Conservation (phyloP, 2,329 filamentous ascomycete genomes). For the Ophiostoma quercus region DNA sequence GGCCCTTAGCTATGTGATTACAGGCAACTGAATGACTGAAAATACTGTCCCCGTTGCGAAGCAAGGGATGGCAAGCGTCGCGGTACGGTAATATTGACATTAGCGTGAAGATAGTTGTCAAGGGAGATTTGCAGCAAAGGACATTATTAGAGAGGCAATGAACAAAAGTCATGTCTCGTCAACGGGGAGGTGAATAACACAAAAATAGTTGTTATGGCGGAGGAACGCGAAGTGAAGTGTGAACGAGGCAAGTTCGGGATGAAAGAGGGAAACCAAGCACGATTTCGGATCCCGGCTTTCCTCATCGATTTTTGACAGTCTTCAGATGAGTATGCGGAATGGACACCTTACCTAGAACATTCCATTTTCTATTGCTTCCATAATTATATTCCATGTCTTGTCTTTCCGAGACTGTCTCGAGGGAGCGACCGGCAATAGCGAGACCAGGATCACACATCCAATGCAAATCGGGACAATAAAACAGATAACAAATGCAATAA, state of each 20-base stretch:
- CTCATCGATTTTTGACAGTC: not conserved
- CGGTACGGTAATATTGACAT: not conserved
- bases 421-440: not conserved
- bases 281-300: not conserved
- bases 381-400: not conserved
- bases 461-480: not conserved
- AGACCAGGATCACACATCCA: not conserved
- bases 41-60: not conserved
- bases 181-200: not conserved
- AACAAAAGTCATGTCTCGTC: rapidly evolving
- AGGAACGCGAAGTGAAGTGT: too few relatives aligned
- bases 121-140: not conserved
- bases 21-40: not conserved
- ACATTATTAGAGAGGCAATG: not conserved
- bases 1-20: too few relatives aligned
- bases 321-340: not conserved
- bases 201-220: not conserved
- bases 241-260: not conserved
- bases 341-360: not conserved
- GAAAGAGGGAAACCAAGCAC: not conserved
- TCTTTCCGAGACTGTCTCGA: conserved; percentile 1
- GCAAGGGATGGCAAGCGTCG: conserved; percentile 2
- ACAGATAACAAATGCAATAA: not conserved
- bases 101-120: conserved; percentile 5
- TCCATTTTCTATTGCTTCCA: not conserved